Evolutionary conservation across 164 flowering plant genomes (phyloP).

Genomic region (Sedum album): DNA sequence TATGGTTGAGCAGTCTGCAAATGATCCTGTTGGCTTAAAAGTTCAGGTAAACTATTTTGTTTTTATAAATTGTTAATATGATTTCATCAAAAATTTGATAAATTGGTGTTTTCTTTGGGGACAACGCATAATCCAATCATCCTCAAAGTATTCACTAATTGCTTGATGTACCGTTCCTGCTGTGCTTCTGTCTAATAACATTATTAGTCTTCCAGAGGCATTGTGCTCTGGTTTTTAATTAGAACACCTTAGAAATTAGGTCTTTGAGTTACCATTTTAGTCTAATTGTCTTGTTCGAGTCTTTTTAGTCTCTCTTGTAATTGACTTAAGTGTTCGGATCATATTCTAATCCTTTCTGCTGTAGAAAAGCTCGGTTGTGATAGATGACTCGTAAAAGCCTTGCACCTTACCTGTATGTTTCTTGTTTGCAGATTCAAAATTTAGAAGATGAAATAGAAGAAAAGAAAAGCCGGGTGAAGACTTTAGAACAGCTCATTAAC

Average conservation of each 20-base stretch:
- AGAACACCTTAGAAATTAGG: not conserved
- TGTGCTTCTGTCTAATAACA: not conserved
- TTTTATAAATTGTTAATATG: not conserved
- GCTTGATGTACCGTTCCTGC: not conserved
- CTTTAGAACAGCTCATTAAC: slow-evolving; percentile 64
- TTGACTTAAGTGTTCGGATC: not conserved
- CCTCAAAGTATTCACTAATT: not conserved
- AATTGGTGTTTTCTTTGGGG: no score
- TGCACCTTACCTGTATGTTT: not conserved
- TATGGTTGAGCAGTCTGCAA: slow-evolving; percentile 77
- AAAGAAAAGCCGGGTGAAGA: slow-evolving; percentile 70
- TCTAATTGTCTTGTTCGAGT: no score
- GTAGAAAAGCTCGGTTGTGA: not conserved
- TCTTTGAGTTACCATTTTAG: not conserved
- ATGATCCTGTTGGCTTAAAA: slow-evolving; percentile 71
- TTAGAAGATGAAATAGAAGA: slow-evolving; percentile 86
- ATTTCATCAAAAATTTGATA: not conserved
- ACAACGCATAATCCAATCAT: not conserved
- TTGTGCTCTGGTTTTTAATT: not conserved
- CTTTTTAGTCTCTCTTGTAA: not conserved
- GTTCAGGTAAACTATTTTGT: slow-evolving; percentile 38
- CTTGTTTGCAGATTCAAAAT: slow-evolving; percentile 55
- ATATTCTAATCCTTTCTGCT: not conserved
- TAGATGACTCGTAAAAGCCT: not conserved
- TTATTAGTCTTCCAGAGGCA: not conserved